Evolutionary conservation across 371 early-diverging fungal species (phyloP), one percentile per base, ranked within the genome.

Genomic region (Mortierella sp.): DNA sequence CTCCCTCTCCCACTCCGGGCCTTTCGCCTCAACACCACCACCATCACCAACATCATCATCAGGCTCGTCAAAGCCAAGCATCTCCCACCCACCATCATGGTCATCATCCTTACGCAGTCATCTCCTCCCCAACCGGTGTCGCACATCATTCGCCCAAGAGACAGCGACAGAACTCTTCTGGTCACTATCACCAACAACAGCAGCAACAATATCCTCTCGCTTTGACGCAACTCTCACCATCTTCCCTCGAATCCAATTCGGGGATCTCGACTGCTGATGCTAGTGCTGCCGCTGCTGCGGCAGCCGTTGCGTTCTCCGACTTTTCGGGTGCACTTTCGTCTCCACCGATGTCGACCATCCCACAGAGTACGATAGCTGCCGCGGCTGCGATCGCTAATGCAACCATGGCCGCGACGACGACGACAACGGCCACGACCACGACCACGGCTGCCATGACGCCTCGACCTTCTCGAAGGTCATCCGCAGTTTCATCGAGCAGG

Each of bases 71-170:
- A 19, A 19, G 15, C 15, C 24, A 30, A 17, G 19, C 19, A 4
- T 43, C 39, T 24, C 43, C 64, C n/a, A 14, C 55, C n/a, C 50
- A 51, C 17, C 46, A 43, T 2, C n/a, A 31, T 9, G 19, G 52
- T 32, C 30, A 51, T 1, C 56, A 56, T 21, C 27, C 24, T 17
- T 15, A 30, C 27, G 19, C 30, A 4, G 28, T 27, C 15, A 32
- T 56, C 15, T 5, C 56, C 4, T 19, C 55, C 17, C 28, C 56
- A 8, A 21, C 19, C 19, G 43, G 46, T 43, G 27, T 23, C 39
- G 26, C 39, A 17, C 60, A 60, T 44, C 68, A 56, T 6, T 59
- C 75, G 0, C 75, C 68, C 17, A 63, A 56, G 21, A 50, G 68
- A 24, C 46, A 54, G 30, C 47, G 75, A 32, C 51, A 58, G n/a